Evolutionary conservation across 257 asterid genomes (phyloP).

Genomic region (Salvia rosmarinus): DNA sequence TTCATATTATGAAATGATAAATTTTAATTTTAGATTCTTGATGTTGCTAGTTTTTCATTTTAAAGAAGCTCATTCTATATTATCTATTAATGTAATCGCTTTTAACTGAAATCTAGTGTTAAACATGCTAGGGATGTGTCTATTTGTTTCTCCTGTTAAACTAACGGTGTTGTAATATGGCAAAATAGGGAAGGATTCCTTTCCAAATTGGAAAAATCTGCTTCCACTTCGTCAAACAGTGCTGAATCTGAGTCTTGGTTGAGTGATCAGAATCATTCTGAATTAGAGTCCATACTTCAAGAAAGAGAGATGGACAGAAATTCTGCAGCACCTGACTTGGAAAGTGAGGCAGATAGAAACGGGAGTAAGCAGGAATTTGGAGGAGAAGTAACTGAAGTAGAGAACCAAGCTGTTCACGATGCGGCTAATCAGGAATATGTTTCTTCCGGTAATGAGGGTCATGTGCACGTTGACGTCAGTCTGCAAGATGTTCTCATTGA

Average conservation of each 20-base stretch:
- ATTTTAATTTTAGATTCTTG: constrained; percentile 16
- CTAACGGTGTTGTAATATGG: constrained; percentile 9
- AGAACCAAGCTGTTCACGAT: constrained; percentile 34
- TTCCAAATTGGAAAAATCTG: constrained; percentile 62
- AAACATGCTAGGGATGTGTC: background rate
- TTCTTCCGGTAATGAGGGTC: constrained; percentile 22
- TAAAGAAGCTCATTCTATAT: background rate
- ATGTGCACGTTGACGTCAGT: constrained; percentile 27
- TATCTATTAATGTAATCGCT: background rate
- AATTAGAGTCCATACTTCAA: constrained; percentile 41
- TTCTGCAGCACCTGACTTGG: constrained; percentile 32
- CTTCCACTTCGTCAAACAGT: constrained; percentile 43
- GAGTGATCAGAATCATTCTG: constrained; percentile 42
- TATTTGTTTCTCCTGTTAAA: background rate
- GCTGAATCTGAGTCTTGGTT: constrained; percentile 45
- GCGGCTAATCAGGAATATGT: constrained; percentile 30
- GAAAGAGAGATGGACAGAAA: constrained; percentile 43
- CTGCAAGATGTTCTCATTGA: constrained; percentile 34
- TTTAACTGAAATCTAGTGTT: background rate
- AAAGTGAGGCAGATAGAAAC: constrained; percentile 35
- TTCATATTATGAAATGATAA: too few species aligned
- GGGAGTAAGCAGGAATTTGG: constrained; percentile 28
- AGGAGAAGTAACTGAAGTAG: constrained; percentile 32
- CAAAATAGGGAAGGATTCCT: constrained; percentile 80
- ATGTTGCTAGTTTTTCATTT: background rate